Evolutionary conservation across 495 filamentous ascomycete species (phyloP).

Genomic region (Trichocladium uniseriatum): DNA sequence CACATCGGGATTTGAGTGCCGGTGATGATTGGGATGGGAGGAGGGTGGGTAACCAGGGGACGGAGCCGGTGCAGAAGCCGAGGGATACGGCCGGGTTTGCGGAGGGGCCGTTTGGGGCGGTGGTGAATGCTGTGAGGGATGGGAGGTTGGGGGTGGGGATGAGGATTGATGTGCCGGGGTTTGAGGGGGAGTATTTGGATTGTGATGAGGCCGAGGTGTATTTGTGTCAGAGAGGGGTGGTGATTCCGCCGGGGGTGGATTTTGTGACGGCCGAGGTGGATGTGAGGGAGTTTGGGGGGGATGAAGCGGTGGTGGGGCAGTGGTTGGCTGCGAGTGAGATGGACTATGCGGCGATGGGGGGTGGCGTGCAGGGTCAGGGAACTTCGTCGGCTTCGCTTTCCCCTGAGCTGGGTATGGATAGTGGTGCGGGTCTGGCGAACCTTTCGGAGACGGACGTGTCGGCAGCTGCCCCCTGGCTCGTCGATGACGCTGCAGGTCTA

Average conservation of each 20-base stretch:
- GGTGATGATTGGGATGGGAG: constrained; percentile 15
- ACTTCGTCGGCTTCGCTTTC: no score
- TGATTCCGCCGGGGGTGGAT: constrained; percentile 44
- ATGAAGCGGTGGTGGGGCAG: no score
- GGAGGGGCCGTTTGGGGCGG: constrained; percentile 31
- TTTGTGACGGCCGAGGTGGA: constrained; percentile 45
- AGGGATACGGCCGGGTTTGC: constrained; percentile 29
- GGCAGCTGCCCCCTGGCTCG: no score
- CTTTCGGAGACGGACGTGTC: no score
- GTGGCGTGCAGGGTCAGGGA: no score
- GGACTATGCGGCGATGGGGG: no score
- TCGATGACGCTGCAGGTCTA: no score
- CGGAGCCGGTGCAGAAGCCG: constrained; percentile 25
- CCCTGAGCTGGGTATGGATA: no score
- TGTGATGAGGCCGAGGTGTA: constrained; percentile 63
- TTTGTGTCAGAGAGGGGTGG: constrained; percentile 49
- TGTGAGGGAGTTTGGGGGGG: constrained; percentile 22
- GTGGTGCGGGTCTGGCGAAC: no score
- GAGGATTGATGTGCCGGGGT: constrained; percentile 37
- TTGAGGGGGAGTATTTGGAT: constrained; percentile 66
- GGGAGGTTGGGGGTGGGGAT: constrained; percentile 30
- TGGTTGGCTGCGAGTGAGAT: no score
- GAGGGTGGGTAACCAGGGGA: constrained; percentile 26
- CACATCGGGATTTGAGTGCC: constrained; percentile 43
- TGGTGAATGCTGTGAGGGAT: constrained; percentile 17